Conservation (phyloP, 2,329 filamentous ascomycete species). For the Colletotrichum kahawae region DNA sequence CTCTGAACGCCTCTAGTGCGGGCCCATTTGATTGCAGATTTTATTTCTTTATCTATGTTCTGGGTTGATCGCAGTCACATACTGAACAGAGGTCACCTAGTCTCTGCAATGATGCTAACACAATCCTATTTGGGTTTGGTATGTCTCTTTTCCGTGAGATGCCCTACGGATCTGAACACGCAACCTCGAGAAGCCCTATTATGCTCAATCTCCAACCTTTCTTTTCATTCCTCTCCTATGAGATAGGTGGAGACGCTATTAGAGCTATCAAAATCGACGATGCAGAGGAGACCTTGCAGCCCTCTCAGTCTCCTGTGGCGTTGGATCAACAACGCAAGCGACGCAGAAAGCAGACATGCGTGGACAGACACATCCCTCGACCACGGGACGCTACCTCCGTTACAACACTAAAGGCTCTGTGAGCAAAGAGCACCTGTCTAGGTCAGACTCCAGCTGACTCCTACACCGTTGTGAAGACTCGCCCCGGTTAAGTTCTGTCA, state of each 20-base stretch:
- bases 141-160: too few relatives aligned
- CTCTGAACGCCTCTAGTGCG: fast-evolving
- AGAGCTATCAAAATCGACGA: not conserved
- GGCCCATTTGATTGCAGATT: not conserved
- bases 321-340: not conserved
- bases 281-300: not conserved
- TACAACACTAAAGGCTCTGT: too few relatives aligned
- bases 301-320: not conserved
- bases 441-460: too few relatives aligned
- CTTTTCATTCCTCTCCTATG: fast-evolving
- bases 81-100: not conserved
- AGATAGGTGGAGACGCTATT: fast-evolving
- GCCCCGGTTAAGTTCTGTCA: not conserved
- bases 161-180: not conserved
- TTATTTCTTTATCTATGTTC: not conserved
- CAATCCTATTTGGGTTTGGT: not conserved
- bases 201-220: fast-evolving
- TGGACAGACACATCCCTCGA: too few relatives aligned
- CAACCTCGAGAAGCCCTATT: not conserved
- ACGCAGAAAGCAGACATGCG: not conserved
- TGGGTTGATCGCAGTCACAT: not conserved
- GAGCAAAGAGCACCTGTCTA: too few relatives aligned
- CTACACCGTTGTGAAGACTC: not conserved
- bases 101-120: not conserved
- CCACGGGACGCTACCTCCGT: too few relatives aligned